Conservation (phyloP, 495 filamentous ascomycete species). For the Annulohypoxylon nitens region DNA sequence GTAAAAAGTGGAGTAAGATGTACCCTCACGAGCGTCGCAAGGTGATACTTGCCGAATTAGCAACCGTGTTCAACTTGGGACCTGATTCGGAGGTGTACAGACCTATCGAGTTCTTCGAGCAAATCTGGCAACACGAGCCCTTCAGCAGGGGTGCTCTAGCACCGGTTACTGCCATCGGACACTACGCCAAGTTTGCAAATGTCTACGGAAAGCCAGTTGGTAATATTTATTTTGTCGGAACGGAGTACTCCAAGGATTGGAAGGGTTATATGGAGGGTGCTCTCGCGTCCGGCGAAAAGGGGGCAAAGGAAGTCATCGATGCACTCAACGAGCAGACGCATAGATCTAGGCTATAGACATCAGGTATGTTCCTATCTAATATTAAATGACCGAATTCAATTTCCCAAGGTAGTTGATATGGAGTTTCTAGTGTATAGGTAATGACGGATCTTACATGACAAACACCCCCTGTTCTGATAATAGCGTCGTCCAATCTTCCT, state of each 20-base stretch:
- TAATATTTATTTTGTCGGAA: constrained; percentile 61
- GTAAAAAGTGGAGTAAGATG: constrained; percentile 50
- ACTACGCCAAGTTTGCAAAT: constrained; percentile 46
- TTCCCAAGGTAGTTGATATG: not conserved
- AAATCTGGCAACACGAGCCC: constrained; percentile 38
- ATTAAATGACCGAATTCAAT: not conserved
- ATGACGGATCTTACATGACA: constrained; percentile 1
- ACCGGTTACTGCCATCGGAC: constrained; percentile 47
- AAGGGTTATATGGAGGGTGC: constrained; percentile 66
- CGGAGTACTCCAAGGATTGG: constrained; percentile 59
- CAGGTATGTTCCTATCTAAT: not conserved
- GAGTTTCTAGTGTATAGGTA: not conserved
- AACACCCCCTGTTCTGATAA: constrained; percentile 15
- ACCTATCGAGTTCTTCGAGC: constrained; percentile 31
- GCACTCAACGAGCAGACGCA: constrained; percentile 1
- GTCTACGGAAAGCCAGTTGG: constrained; percentile 45
- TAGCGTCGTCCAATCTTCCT: constrained; percentile 15
- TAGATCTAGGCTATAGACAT: constrained; percentile 3
- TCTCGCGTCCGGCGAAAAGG: constrained; percentile 53
- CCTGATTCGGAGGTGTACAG: constrained; percentile 1
- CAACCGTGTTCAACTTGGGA: constrained; percentile 7
- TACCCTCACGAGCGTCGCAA: constrained; percentile 16
- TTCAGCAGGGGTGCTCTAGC: constrained; percentile 41
- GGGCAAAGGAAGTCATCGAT: constrained; percentile 54
- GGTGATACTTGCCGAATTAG: constrained; percentile 21